Evolutionary conservation across 805 yeast genomes (phyloP).

Genomic region (Yarrowia phangngaensis): DNA sequence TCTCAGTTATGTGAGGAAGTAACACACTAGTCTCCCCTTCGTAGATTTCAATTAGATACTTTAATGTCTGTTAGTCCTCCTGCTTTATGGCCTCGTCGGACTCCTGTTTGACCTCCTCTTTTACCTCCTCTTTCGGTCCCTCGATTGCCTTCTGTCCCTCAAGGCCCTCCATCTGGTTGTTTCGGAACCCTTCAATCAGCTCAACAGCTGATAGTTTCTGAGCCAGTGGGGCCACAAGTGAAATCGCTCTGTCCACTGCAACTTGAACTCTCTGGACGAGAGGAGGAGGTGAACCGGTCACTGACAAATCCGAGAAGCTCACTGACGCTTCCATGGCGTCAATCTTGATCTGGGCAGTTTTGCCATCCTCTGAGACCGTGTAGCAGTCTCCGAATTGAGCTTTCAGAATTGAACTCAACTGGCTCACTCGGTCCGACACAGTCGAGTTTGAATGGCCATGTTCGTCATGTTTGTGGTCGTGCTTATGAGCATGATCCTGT

Average conservation of each 20-base stretch:
- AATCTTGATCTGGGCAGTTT: constrained; percentile 56
- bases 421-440: constrained; percentile 37
- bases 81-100: no score
- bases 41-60: no score
- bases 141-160: neutral
- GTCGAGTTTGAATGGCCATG: constrained; percentile 35
- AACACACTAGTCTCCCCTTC: no score
- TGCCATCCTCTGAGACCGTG: constrained; percentile 39
- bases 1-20: no score
- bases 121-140: constrained; percentile 4
- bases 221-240: constrained; percentile 73
- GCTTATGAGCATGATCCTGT: constrained; percentile 30
- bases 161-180: neutral
- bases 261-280: constrained; percentile 78
- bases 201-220: constrained; percentile 18
- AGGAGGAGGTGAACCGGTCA: constrained; percentile 69
- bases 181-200: constrained; percentile 2
- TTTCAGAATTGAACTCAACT: constrained; percentile 51
- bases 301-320: constrained; percentile 59
- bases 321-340: constrained; percentile 74
- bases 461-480: constrained; percentile 22
- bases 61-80: no score
- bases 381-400: constrained; percentile 89
- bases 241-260: constrained; percentile 71
- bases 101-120: constrained; percentile 8